Evolutionary conservation across 257 asterid species (phyloP).

Genomic region (Schizonepeta tenuifolia): DNA sequence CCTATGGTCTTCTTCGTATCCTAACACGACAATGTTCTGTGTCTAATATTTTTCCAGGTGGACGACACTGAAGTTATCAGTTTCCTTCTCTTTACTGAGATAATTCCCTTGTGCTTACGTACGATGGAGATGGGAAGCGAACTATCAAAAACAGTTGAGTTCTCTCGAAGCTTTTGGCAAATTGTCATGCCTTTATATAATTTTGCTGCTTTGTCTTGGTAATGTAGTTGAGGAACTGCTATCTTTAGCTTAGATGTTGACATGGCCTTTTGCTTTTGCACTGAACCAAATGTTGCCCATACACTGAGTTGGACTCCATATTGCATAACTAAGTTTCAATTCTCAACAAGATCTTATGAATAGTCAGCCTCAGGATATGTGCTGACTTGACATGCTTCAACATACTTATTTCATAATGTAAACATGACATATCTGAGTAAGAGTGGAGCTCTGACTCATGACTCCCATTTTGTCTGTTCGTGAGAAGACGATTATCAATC

Average conservation of each 20-base stretch:
- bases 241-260: background rate
- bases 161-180: slow-evolving; percentile 16
- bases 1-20: slow-evolving; percentile 5
- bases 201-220: slow-evolving; percentile 3
- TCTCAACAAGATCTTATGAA: background rate
- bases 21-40: background rate
- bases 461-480: background rate
- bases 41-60: slow-evolving; percentile 51
- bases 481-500: background rate
- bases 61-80: slow-evolving; percentile 90
- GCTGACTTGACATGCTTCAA: slow-evolving; percentile 4
- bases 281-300: slow-evolving; percentile 15
- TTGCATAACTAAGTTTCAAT: background rate
- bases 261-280: background rate
- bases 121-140: slow-evolving; percentile 99
- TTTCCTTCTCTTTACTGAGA: slow-evolving; percentile 92
- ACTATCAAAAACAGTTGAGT: slow-evolving; percentile 72
- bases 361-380: background rate
- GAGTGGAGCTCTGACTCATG: background rate
- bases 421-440: background rate
- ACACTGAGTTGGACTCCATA: background rate
- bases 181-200: background rate
- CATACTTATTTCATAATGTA: background rate
- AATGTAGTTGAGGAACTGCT: background rate
- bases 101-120: slow-evolving; percentile 90